Evolutionary conservation across 202 grass and related monocot species (phyloP), one percentile per base, ranked within the genome.

Genomic region (Tripidium arundinaceum): DNA sequence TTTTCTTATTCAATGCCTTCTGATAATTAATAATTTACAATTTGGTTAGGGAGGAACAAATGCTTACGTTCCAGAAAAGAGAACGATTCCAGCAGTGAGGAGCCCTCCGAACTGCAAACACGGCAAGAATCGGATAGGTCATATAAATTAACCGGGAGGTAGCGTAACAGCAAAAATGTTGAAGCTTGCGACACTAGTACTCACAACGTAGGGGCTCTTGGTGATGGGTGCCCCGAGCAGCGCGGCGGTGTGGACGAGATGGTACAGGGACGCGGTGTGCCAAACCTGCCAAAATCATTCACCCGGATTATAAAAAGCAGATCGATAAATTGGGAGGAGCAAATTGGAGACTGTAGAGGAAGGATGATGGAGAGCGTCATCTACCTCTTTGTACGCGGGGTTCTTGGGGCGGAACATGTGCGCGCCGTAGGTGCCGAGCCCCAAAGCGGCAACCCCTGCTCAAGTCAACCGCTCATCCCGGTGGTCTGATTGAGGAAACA

Each of bases 21-120:
- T 13, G 18, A 34, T 7, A 29, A 19, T 71, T 70, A 6, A 28
- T 15, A 33, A 19, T 74, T 72, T 38, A 4, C 10, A 6, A 11
- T 72, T 7, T 4, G 38, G 25, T 36, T 38, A 14, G 13, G 55
- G 11, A 26, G 8, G 66, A 11, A 3, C 3, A 15, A 2, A 68
- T 15, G 83, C 92, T 83, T 85, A 98, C 96, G 96, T 95, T 89
- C 96, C 96, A 68, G 92, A 98, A 70, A 98, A 98, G n/a, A 92
- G 57, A 65, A 98, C 68, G 29, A 98, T 95, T 42, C 96, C 90
- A 70, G 88, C 78, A 5, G 90, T 93, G n/a, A 98, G 86, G 68
- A 98, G 88, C 8, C 96, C 90, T 79, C 92, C 96, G 37, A 98
- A 98, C 96, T 93, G 96, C 77, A 91, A 10, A 12, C 22, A 58